A percentile compares a stretch with the other conserved stretches of the same genome.
These are phyloP conservation scores for Kodamaea alishanica DNA, from an alignment of 1,139 yeast species.

Conservation along the genomic window DNA sequence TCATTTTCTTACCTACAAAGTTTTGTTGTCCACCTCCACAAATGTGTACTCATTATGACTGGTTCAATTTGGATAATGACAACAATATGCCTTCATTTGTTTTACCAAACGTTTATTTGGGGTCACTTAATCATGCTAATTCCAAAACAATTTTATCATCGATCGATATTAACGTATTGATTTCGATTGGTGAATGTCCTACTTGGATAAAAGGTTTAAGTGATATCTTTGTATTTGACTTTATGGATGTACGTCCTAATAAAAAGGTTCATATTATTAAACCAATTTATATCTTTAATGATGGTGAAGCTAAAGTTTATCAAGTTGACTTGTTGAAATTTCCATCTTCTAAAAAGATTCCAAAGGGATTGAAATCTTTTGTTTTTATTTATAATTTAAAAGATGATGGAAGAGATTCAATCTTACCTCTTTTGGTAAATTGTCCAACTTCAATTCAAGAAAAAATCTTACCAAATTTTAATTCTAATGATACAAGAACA, in stretches of 20 bases:
- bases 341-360: slow-evolving; percentile 10
- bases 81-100: slow-evolving; percentile 39
- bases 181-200: slow-evolving; percentile 40
- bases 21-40: background rate
- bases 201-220: slow-evolving; percentile 27
- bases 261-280: slow-evolving; percentile 10
- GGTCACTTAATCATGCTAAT: slow-evolving; percentile 36
- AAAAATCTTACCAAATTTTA: slow-evolving; percentile 21
- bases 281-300: slow-evolving; percentile 27
- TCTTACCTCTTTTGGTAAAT: slow-evolving; percentile 28
- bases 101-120: slow-evolving; percentile 29
- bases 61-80: slow-evolving; percentile 33
- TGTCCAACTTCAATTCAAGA: slow-evolving; percentile 32
- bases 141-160: slow-evolving; percentile 29
- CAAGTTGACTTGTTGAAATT: slow-evolving; percentile 20
- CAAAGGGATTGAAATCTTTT: slow-evolving; percentile 23
- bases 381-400: slow-evolving; percentile 35
- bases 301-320: slow-evolving; percentile 27
- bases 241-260: slow-evolving; percentile 11
- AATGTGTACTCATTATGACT: slow-evolving; percentile 20
- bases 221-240: slow-evolving; percentile 18
- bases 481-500: slow-evolving; percentile 38
- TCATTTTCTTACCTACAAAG: slow-evolving; percentile 10
- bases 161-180: slow-evolving; percentile 23
- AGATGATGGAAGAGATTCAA: slow-evolving; percentile 42